Evolutionary conservation across 1,284 basidiomycete genomes (phyloP).

Genomic region (Tilletia caries): DNA sequence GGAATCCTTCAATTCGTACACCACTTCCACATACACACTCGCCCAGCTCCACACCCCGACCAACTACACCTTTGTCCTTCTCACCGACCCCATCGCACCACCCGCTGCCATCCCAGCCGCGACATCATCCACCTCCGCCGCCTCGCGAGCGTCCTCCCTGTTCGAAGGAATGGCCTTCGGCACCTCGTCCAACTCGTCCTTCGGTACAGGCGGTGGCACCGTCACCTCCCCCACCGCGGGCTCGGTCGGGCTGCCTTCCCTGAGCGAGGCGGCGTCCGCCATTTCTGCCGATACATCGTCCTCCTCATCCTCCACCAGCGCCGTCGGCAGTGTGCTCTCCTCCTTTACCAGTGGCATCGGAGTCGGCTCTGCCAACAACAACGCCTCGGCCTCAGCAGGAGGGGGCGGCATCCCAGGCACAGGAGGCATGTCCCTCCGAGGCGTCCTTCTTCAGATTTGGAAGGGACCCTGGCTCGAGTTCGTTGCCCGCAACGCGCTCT

Average conservation of each 20-base stretch:
- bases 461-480: constrained; percentile 87
- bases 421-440: constrained; percentile 62
- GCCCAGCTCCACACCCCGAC: constrained; percentile 88
- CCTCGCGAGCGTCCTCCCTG: constrained; percentile 5
- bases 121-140: neutral
- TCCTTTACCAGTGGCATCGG: neutral
- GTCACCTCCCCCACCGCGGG: neutral
- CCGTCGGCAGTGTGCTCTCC: neutral
- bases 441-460: constrained; percentile 81
- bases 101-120: constrained; percentile 30
- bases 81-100: constrained; percentile 74
- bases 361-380: neutral
- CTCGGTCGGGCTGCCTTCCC: neutral
- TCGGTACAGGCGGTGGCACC: neutral
- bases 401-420: constrained; percentile 44
- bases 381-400: neutral
- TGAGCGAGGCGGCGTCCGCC: neutral
- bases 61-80: constrained; percentile 90
- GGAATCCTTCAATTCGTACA: constrained; percentile 84
- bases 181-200: constrained; percentile 20
- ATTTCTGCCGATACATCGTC: neutral
- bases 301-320: neutral
- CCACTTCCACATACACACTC: constrained; percentile 86
- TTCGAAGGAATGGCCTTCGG: constrained; percentile 30
- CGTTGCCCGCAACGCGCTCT: constrained; percentile 83